Percentiles rank a stretch among this genome's conserved stretches.
Conservation (phyloP, 768 basidiomycete genomes). For the Boletus sensibilis region DNA sequence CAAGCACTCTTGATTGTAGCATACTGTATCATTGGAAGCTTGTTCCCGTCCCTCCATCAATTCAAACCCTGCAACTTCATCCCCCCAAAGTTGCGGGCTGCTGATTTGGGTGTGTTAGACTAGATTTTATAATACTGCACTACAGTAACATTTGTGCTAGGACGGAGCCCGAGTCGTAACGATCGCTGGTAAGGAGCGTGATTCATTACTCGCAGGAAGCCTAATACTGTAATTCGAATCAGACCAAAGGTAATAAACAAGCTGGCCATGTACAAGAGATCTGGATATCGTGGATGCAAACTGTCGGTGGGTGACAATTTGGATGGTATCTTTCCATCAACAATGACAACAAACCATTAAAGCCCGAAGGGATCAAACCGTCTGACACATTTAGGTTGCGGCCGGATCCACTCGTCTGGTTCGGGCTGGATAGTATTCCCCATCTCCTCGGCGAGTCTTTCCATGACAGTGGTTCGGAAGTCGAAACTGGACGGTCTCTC, state of each 20-base stretch:
- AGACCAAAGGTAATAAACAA: not conserved
- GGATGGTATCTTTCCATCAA: not conserved
- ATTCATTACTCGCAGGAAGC: not conserved
- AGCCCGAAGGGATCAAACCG: conserved; percentile 5
- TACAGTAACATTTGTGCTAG: too few relatives aligned
- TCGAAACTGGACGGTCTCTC: not conserved
- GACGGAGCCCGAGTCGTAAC: too few relatives aligned
- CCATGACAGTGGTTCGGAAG: not conserved
- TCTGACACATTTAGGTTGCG: conserved; percentile 23
- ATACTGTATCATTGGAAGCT: too few relatives aligned
- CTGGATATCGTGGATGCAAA: not conserved
- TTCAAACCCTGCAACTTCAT: too few relatives aligned
- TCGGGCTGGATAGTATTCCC: not conserved
- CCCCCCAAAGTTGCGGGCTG: too few relatives aligned
- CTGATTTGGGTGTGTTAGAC: too few relatives aligned
- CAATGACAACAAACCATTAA: not conserved
- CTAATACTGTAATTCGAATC: not conserved
- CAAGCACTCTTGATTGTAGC: too few relatives aligned
- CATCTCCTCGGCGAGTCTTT: not conserved
- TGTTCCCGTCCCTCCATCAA: too few relatives aligned
- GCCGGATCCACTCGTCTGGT: conserved; percentile 20
- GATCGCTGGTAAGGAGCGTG: too few relatives aligned
- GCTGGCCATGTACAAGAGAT: not conserved
- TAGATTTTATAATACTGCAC: too few relatives aligned
- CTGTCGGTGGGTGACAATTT: not conserved